Evolutionary conservation across 2,329 filamentous ascomycete genomes (phyloP), one percentile per base, ranked within the genome.

Genomic region (Diaporthe ilicicola): DNA sequence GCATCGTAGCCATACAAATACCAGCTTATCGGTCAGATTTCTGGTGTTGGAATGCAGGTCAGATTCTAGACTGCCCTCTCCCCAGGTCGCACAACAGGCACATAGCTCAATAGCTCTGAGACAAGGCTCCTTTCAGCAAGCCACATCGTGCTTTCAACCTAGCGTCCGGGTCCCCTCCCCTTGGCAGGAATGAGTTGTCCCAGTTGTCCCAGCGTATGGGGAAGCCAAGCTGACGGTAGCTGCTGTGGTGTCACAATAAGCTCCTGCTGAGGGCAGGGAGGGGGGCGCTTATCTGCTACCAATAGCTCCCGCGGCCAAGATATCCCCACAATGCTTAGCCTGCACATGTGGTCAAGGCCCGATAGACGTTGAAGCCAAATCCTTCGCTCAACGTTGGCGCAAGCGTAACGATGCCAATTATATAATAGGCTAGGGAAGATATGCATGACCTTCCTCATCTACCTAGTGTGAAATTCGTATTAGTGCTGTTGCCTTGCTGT

Each of bases 321-420:
- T 64, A 64, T 64, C 59, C 59, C 59, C 59, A 64, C 59, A 64
- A 64, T 64, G 59, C 59, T 64, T 64, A 50, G 59, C 34, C 44
- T 12, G n/a, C n/a, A n/a, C n/a, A n/a, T n/a, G n/a, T n/a, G 0
- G 59, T 50, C 59, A 64, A 64, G 59, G 32, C 59, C 46, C 46
- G 27, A 48, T 50, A 37, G 4, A 5, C 13, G 22, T 27, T 12
- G 24, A 27, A 50, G 32, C n/a, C 10, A n/a, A 42, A 64, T 50
- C 59, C 59, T 64, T 50, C 29, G 44, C 22, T 42, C 44, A 64
- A 50, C 59, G 29, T 37, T 44, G 19, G 19, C 7, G 29, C n/a
- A 50, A 37, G 4, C 4, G 32, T 48, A 64, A 64, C 5, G n/a
- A n/a, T 19, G 12, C 3, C 17, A 2, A 19, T 3, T 64, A 37